Base-by-base conservation (phyloP, 345 rosid species). In the Rhodomyrtus tomentosa region DNA sequence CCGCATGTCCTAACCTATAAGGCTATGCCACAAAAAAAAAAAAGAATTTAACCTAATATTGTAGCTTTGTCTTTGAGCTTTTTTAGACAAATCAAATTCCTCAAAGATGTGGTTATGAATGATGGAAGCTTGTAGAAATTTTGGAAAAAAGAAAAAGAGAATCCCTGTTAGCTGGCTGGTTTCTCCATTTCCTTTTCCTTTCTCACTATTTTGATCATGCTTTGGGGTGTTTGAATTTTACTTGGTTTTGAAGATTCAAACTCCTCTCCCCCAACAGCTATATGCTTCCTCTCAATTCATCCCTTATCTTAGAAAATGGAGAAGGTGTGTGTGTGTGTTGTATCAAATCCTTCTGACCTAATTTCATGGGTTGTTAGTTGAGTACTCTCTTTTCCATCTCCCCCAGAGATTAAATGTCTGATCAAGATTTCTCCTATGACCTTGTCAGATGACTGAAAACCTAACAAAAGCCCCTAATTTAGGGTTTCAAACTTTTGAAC, bases 231-330 rank as follows among this genome's bases (percentile, higher is more conserved):
- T 83, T 50, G 50, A 29, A 84, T 72, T 45, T 80, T 82, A 83
- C 86, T 73, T 87, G 82, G 84, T 54, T 55, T 68, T 83, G 38
- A 86, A 86, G 87, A 84, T 84, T 87, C 86, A 84, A 87, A 83
- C 83, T 54, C 24, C 36, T 68, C 53, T 25, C 25, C 55, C 22
- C 83, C 83, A 86, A 86, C 83, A 52, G 59, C 76, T 68, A 79
- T 68, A 79, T 76, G 82, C 56, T 81, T 45, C 82, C 42, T 45
- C 55, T 81, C 36, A 80, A 55, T 51, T 4, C 81, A 55, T 88
- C 83, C 86, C 85, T 88, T 89, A 81, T 84, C 90, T 88, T 89
- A 83, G 92, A 85, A 89, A 90, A 83, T 56, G 86, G 85, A 85
- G 84, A 85, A 88, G 83, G 81, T 62, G 86, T 55, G 87, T 62